A percentile compares a stretch with the other conserved stretches of the same genome.
Evolutionary conservation across 139 green algal genomes (phyloP).

Genomic region (Coelastrella sp.): DNA sequence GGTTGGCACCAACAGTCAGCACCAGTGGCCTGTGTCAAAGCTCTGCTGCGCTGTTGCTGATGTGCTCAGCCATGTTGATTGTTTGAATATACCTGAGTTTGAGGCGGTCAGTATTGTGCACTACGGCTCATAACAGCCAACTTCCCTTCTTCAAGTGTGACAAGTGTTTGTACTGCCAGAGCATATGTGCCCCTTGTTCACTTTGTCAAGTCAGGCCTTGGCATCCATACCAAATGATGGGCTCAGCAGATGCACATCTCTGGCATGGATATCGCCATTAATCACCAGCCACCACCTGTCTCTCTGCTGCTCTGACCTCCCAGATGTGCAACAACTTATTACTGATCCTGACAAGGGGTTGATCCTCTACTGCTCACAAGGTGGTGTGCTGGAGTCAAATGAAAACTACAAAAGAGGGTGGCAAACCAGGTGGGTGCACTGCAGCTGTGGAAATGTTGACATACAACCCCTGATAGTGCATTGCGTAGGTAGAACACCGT

Average conservation of each 20-base stretch:
- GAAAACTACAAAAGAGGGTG: conserved; percentile 58
- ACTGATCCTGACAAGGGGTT: conserved; percentile 34
- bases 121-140: too few relatives aligned
- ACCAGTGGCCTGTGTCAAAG: not conserved
- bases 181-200: not conserved
- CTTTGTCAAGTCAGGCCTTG: not conserved
- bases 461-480: not conserved
- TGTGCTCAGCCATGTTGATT: too few relatives aligned
- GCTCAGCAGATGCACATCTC: not conserved
- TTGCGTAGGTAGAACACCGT: not conserved
- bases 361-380: conserved; percentile 76
- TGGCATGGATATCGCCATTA: not conserved
- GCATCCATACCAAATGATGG: not conserved
- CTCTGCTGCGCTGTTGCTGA: too few relatives aligned
- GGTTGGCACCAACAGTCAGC: not conserved
- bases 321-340: conserved; percentile 24
- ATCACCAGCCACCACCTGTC: not conserved
- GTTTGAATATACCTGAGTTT: not conserved
- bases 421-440: conserved; percentile 34
- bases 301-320: not conserved
- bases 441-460: not conserved
- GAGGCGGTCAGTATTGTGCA: not conserved
- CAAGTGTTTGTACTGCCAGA: too few relatives aligned
- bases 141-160: too few relatives aligned
- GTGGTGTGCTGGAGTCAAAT: conserved; percentile 66